Conservation (phyloP, 495 filamentous ascomycete genomes). For the Darksidea phi region DNA sequence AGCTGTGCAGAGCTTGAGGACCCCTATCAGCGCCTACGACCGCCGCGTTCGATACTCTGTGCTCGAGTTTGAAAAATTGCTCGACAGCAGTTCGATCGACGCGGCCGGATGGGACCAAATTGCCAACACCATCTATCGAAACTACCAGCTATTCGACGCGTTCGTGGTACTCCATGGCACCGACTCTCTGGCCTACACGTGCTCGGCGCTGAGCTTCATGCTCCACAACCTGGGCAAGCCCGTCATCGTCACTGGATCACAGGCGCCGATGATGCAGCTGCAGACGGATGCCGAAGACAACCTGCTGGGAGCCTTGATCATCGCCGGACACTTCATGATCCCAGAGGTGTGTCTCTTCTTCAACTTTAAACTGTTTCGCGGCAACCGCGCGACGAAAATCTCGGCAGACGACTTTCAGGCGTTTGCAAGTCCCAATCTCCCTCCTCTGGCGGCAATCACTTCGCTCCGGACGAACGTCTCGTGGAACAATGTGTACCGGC, state of each 20-base stretch:
- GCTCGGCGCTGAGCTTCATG: slow-evolving; percentile 93
- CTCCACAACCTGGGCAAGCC: slow-evolving; percentile 87
- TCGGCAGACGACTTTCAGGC: slow-evolving; percentile 83
- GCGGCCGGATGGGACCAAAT: slow-evolving; percentile 89
- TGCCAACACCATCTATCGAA: slow-evolving; percentile 62
- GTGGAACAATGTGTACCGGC: slow-evolving; percentile 78
- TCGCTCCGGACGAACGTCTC: slow-evolving; percentile 78
- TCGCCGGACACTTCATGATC: slow-evolving; percentile 94
- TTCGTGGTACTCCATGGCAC: slow-evolving; percentile 98
- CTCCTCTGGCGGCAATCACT: slow-evolving; percentile 75
- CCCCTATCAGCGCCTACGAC: slow-evolving; percentile 77
- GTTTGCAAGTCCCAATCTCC: slow-evolving; percentile 81
- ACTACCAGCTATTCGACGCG: slow-evolving; percentile 89
- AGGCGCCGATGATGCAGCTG: slow-evolving; percentile 87
- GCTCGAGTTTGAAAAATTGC: slow-evolving; percentile 79
- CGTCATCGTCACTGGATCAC: slow-evolving; percentile 85
- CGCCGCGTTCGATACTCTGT: slow-evolving; percentile 82
- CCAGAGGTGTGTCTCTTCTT: slow-evolving; percentile 97
- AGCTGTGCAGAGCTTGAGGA: slow-evolving; percentile 63
- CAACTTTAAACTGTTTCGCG: slow-evolving; percentile 87
- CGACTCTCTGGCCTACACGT: slow-evolving; percentile 88
- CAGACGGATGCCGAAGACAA: slow-evolving; percentile 98
- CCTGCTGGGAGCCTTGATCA: slow-evolving; percentile 83
- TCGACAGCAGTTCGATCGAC: slow-evolving; percentile 91
- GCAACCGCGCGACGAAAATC: slow-evolving; percentile 86